A percentile compares a stretch with the other conserved stretches of the same genome.
Conservation (phyloP, 306 rosid genomes). For the Cyclanthera cordifolia region DNA sequence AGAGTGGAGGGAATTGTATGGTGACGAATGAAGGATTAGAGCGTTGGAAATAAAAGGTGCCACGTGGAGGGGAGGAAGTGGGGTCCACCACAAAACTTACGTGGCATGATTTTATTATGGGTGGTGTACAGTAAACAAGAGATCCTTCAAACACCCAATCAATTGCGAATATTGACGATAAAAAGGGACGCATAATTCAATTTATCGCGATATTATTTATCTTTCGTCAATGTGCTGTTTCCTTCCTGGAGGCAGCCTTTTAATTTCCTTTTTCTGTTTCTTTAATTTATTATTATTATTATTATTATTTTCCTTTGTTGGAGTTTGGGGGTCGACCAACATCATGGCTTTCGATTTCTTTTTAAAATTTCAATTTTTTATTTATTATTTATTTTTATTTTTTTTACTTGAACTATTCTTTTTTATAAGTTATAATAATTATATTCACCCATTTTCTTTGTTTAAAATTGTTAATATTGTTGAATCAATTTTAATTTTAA, state of each 20-base stretch:
- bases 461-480: too few relatives aligned
- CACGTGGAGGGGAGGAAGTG: conserved; percentile 11
- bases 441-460: too few relatives aligned
- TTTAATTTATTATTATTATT: neutral
- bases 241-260: neutral
- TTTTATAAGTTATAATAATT: too few relatives aligned
- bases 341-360: neutral
- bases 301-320: neutral
- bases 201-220: neutral
- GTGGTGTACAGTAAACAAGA: conserved; percentile 9
- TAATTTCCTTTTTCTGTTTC: too few relatives aligned
- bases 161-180: neutral
- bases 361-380: too few relatives aligned
- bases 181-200: neutral
- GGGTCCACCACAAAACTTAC: conserved; percentile 11
- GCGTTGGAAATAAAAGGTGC: neutral
- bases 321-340: neutral
- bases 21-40: conserved; percentile 9
- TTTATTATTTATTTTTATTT: too few relatives aligned
- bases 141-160: neutral
- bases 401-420: too few relatives aligned
- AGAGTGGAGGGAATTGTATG: too few relatives aligned
- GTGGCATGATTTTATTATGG: conserved; percentile 7
- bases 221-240: neutral
- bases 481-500: too few relatives aligned